A percentile compares a stretch with the other conserved stretches of the same genome.
Evolutionary conservation across 768 basidiomycete species (phyloP).

Genomic region (Plicaturopsis crispa): DNA sequence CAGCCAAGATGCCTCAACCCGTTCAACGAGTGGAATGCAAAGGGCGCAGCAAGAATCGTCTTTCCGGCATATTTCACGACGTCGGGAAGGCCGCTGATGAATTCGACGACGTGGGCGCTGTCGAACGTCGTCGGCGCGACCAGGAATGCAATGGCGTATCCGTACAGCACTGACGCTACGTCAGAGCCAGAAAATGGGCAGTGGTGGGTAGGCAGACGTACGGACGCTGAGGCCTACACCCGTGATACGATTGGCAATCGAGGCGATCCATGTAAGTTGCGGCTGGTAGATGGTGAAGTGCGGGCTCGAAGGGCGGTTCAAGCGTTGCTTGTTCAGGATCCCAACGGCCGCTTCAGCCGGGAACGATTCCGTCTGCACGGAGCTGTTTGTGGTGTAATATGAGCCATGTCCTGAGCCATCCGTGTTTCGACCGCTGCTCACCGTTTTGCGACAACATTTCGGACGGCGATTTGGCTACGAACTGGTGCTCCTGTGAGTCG

Average conservation of each 20-base stretch:
- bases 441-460: slow-evolving; percentile 36
- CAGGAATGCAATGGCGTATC: slow-evolving; percentile 81
- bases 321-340: slow-evolving; percentile 84
- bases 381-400: slow-evolving; percentile 22
- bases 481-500: neutral
- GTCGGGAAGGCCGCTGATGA: slow-evolving; percentile 65
- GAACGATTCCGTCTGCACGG: slow-evolving; percentile 59
- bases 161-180: slow-evolving; percentile 65
- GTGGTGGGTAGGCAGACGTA: slow-evolving; percentile 30
- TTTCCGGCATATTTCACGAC: slow-evolving; percentile 74
- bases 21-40: slow-evolving; percentile 87
- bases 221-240: slow-evolving; percentile 74
- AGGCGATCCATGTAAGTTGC: slow-evolving; percentile 84
- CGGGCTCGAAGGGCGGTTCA: slow-evolving; percentile 84
- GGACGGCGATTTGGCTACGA: slow-evolving; percentile 30
- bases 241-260: slow-evolving; percentile 83
- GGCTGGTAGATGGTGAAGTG: slow-evolving; percentile 97
- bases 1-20: slow-evolving; percentile 86
- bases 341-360: slow-evolving; percentile 46
- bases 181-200: neutral
- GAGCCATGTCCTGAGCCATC: neutral
- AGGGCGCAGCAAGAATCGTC: slow-evolving; percentile 74
- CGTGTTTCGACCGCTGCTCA: slow-evolving; percentile 19
- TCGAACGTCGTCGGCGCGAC: slow-evolving; percentile 75
- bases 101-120: slow-evolving; percentile 68